phyloP scores from a whole-genome alignment of 2,329 filamentous ascomycete genomes.

The Fusarium duplospermum region DNA sequence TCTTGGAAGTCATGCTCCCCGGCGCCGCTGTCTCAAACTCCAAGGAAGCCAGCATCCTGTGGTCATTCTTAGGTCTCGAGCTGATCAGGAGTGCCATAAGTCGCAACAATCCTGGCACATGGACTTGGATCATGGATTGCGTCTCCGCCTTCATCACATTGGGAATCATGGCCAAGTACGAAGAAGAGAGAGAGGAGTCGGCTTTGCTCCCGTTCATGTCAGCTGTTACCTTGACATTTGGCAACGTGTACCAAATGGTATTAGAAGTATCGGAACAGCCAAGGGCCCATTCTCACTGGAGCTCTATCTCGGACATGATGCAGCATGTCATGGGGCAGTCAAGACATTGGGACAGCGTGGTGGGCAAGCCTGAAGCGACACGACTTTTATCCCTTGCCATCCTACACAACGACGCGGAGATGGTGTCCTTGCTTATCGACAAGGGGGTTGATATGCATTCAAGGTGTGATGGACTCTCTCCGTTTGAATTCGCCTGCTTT shows the following conservation, averaged over 20 bases:
- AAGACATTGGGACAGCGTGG: background rate
- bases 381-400: background rate
- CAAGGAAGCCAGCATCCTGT: background rate
- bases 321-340: background rate
- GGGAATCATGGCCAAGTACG: background rate
- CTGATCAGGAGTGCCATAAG: background rate
- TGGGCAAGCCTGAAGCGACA: background rate
- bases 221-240: background rate
- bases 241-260: background rate
- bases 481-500: constrained; percentile 6
- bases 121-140: background rate
- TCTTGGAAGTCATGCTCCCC: background rate
- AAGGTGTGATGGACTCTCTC: background rate
- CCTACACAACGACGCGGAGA: background rate
- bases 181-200: background rate
- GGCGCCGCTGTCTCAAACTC: background rate
- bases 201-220: background rate
- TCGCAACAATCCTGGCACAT: too few relatives aligned
- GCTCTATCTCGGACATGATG: background rate
- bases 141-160: background rate
- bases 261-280: background rate
- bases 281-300: rapidly evolving
- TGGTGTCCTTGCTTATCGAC: background rate
- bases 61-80: background rate
- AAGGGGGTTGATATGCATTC: background rate